Percentiles rank a stretch among this genome's conserved stretches.
Evolutionary conservation across 2,329 filamentous ascomycete species (phyloP).

Genomic region (Epichloe amarillans): DNA sequence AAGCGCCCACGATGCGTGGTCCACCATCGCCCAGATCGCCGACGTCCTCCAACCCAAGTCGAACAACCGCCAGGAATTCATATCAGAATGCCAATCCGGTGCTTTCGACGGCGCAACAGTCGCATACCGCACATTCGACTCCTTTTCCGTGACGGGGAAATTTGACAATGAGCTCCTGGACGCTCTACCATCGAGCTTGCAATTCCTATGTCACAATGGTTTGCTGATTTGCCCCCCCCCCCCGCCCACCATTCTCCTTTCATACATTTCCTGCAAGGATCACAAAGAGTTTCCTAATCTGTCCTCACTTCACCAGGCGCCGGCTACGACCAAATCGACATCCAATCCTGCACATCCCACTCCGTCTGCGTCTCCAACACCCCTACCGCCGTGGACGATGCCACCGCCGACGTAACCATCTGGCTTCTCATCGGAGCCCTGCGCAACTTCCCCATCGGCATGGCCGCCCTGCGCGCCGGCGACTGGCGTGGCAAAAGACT

Average conservation of each 20-base stretch:
- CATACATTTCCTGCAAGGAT: background rate
- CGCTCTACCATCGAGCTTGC: constrained; percentile 37
- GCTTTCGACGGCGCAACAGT: constrained; percentile 51
- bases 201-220: constrained; percentile 50
- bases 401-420: constrained; percentile 69
- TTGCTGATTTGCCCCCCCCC: constrained; percentile 8
- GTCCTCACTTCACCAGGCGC: constrained; percentile 37
- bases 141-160: constrained; percentile 49
- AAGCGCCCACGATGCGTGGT: constrained; percentile 54
- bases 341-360: constrained; percentile 54
- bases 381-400: constrained; percentile 68
- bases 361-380: constrained; percentile 65
- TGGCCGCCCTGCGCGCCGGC: constrained; percentile 51
- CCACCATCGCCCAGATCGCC: constrained; percentile 45
- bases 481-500: constrained; percentile 50
- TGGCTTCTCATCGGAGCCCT: constrained; percentile 73
- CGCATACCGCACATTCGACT: constrained; percentile 59
- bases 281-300: background rate
- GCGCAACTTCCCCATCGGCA: constrained; percentile 55
- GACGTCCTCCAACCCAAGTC: constrained; percentile 51
- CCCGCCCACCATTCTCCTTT: background rate
- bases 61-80: constrained; percentile 50
- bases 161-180: constrained; percentile 59
- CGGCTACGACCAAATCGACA: constrained; percentile 74
- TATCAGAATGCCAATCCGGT: constrained; percentile 53